Base-by-base conservation (phyloP, 2,329 filamentous ascomycete genomes). In the Colletotrichum nymphaeae region DNA sequence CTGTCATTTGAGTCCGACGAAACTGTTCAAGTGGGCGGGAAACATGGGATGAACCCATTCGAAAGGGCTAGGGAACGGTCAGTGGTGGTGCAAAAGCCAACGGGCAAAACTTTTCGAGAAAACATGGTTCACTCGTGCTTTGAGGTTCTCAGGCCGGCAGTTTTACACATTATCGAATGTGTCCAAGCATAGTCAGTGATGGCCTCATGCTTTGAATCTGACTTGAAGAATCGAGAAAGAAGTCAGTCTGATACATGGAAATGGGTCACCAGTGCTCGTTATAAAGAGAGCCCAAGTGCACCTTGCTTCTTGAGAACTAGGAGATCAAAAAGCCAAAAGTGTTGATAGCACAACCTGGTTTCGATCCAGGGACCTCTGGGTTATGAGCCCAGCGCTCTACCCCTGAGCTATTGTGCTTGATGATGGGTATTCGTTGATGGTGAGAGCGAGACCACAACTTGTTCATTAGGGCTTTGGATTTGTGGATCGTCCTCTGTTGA, bases 341-440 rank as follows among this genome's bases (percentile, higher is more conserved):
- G 14, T 8, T 12, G 32, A 16, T 66, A 70, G 67, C 67, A 69
- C 67, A 70, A 67, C 67, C 55, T 67, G 67, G 67, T 70, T 69
- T 69, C 67, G 67, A 69, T 69, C 67, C 67, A 66, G 62, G 67
- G 67, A 66, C 67, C 67, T 69, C 67, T 69, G 67, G 68, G 68
- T 70, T 70, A 70, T 70, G 68, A 70, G 68, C 68, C 68, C 68
- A 70, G 68, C 68, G 68, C 68, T 70, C 68, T 70, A 67, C 68
- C 68, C 68, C 68, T 71, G 68, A 71, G 68, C 68, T 71, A 71
- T 67, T 67, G 68, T 71, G 68, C 68, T 71, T 71, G 53, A 49
- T 26, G 1, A 28, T 49, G 30, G 35, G 32, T 26, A 30, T 2
- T 56, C 2, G 0, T 57, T 30, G 32, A 22, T 56, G 22, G 0